These are phyloP conservation scores for Aspergillus quadricinctus DNA, from an alignment of 2,329 filamentous ascomycete species.

Conservation along the genomic window DNA sequence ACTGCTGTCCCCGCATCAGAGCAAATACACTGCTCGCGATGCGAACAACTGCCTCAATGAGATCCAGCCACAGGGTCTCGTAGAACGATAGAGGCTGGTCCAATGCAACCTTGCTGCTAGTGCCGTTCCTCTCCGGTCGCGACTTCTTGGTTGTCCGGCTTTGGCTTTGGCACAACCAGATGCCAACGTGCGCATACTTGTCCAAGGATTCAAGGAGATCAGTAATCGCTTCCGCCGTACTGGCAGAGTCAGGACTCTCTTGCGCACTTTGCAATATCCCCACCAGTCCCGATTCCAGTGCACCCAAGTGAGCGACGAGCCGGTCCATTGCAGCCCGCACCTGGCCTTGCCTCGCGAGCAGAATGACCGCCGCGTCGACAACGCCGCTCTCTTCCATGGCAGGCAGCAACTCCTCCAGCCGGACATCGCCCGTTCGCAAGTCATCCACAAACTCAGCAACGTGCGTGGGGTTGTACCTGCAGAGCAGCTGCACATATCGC, in stretches of 20 bases:
- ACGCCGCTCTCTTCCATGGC: conserved; percentile 85
- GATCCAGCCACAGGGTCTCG: conserved; percentile 62
- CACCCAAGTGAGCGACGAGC: conserved; percentile 73
- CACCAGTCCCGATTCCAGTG: conserved; percentile 71
- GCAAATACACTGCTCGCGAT: conserved; percentile 62
- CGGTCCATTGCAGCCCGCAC: conserved; percentile 78
- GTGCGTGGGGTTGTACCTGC: conserved; percentile 72
- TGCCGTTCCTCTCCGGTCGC: conserved; percentile 30
- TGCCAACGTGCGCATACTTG: conserved; percentile 87
- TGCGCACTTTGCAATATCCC: conserved; percentile 64
- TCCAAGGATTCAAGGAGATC: conserved; percentile 74
- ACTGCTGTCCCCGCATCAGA: conserved; percentile 42
- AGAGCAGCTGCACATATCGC: conserved; percentile 86
- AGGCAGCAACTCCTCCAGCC: conserved; percentile 74
- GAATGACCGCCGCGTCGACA: conserved; percentile 84
- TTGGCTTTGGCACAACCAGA: conserved; percentile 91
- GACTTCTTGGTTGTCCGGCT: conserved; percentile 54
- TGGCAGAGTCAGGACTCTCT: conserved; percentile 53
- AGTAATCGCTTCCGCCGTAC: conserved; percentile 62
- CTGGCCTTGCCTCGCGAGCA: conserved; percentile 86
- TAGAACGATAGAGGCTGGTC: conserved; percentile 57
- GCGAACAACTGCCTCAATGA: conserved; percentile 59
- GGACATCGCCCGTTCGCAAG: conserved; percentile 71
- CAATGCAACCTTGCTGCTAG: conserved; percentile 41
- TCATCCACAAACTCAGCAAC: conserved; percentile 80